Evolutionary conservation across 2,329 filamentous ascomycete genomes (phyloP).

Genomic region (Venturia effusa): DNA sequence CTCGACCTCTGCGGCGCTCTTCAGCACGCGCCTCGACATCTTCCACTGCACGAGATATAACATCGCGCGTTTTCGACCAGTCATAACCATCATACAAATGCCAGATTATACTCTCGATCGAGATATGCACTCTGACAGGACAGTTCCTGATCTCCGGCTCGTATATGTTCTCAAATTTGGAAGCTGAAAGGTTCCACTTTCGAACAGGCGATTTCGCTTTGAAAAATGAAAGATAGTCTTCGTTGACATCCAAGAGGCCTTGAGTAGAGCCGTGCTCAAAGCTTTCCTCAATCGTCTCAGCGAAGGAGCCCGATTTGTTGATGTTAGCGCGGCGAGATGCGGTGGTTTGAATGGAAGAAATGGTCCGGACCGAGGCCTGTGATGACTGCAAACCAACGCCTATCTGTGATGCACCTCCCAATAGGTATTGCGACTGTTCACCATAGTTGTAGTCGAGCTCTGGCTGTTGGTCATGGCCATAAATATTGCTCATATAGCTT

Average conservation of each 20-base stretch:
- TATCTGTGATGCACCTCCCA: neutral
- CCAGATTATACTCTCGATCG: slow-evolving; percentile 91
- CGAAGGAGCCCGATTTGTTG: slow-evolving; percentile 17
- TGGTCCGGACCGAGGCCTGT: neutral
- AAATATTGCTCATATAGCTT: slow-evolving; percentile 46
- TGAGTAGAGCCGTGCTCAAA: slow-evolving; percentile 37
- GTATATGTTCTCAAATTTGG: slow-evolving; percentile 60
- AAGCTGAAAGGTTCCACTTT: slow-evolving; percentile 68
- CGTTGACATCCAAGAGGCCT: neutral
- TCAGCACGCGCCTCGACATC: slow-evolving; percentile 75
- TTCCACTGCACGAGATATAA: slow-evolving; percentile 78
- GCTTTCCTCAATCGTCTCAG: slow-evolving; percentile 43
- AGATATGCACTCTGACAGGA: slow-evolving; percentile 66
- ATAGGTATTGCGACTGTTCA: neutral
- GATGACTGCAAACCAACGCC: neutral
- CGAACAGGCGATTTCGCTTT: slow-evolving; percentile 51
- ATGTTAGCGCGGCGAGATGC: neutral
- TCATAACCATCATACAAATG: slow-evolving; percentile 97
- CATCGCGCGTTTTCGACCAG: slow-evolving; percentile 78
- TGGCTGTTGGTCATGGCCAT: slow-evolving; percentile 34
- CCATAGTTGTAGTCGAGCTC: slow-evolving; percentile 3
- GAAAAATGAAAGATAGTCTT: slow-evolving; percentile 61
- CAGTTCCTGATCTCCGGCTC: slow-evolving; percentile 50
- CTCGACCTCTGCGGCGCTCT: slow-evolving; percentile 54
- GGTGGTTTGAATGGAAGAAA: neutral